A percentile compares a stretch with the other conserved stretches of the same genome.
phyloP scores from a whole-genome alignment of 306 rosid genomes.

The Boehmeria nivea region DNA sequence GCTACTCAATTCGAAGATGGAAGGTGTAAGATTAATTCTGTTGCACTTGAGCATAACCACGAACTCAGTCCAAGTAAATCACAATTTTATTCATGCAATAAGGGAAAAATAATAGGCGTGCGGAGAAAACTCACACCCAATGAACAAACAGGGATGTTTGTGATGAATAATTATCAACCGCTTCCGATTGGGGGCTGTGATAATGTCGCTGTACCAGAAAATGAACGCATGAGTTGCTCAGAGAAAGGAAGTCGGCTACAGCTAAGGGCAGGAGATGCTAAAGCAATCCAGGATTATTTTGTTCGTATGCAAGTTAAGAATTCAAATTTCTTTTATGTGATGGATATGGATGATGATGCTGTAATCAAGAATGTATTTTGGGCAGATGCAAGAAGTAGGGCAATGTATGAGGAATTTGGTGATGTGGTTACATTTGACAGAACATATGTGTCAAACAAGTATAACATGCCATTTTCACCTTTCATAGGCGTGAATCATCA shows the following conservation, averaged over 20 bases:
- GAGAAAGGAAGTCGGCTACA: background rate
- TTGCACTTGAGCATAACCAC: conserved; percentile 11
- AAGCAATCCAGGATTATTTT: conserved; percentile 12
- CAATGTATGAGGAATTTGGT: conserved; percentile 17
- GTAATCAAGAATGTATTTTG: conserved; percentile 13
- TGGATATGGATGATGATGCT: conserved; percentile 8
- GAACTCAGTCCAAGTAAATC: background rate
- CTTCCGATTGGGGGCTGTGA: background rate
- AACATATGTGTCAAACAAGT: conserved; percentile 8
- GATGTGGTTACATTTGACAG: conserved; percentile 14
- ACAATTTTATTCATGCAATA: conserved; percentile 4
- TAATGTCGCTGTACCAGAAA: background rate
- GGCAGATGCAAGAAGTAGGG: conserved; percentile 16
- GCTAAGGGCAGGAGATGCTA: conserved; percentile 9
- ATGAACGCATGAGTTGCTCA: background rate
- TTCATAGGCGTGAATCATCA: conserved; percentile 16
- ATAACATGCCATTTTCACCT: conserved; percentile 8
- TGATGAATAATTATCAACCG: conserved; percentile 1
- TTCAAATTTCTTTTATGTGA: conserved; percentile 14
- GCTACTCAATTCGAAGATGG: conserved; percentile 9
- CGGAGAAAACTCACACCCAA: background rate
- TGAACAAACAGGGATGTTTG: background rate
- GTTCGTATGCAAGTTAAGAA: conserved; percentile 2
- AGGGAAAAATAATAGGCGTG: background rate
- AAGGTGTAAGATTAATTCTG: conserved; percentile 10